Evolutionary conservation across 139 green algal species (phyloP), one percentile per base, ranked within the genome.

Genomic region (Yamagishiella unicocca): DNA sequence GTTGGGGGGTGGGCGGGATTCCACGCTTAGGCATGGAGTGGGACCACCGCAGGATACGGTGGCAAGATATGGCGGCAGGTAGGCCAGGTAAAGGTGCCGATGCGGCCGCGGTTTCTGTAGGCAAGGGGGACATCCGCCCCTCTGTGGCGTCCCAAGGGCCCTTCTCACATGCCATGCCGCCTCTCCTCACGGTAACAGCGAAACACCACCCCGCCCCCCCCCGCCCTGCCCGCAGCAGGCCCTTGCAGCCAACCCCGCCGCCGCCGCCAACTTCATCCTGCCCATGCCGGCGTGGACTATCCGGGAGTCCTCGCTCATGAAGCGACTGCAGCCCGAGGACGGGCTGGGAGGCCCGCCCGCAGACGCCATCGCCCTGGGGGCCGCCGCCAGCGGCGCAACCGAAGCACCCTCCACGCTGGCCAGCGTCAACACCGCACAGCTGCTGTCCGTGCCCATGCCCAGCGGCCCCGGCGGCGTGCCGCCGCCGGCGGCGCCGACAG

Each of bases 201-300:
- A n/a, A n/a, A 12, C 50, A 58, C 50, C 50, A 58, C 17, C 50
- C 12, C 50, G 12, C 70, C 37, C 70, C 27, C 38, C 27, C 40
- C 38, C 62, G 37, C 70, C 70, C 3, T 35, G 70, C 70, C 50
- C 83, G 40, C 72, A 75, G 88, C 76, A 92, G 88, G 91, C 90
- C 19, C 87, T 95, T 29, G 91, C 91, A 4, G 79, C 82, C 53
- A 71, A 90, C 33, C 91, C 93, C 31, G 58, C 85, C 6, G 82
- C 92, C 27, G 50, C 89, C 14, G 29, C 58, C 29, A 83, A 89
- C 64, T 97, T 96, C 81, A 83, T 98, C 53, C 91, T 95, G 73
- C 93, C 95, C 35, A 95, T 98, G 93, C 96, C 96, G 19, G 92
- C 90, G 46, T 98, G 96, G 96, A 92, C 96, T 46, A 80, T 87